Evolutionary conservation across 2,329 filamentous ascomycete genomes (phyloP).

Genomic region (Penicillium brasilianum): DNA sequence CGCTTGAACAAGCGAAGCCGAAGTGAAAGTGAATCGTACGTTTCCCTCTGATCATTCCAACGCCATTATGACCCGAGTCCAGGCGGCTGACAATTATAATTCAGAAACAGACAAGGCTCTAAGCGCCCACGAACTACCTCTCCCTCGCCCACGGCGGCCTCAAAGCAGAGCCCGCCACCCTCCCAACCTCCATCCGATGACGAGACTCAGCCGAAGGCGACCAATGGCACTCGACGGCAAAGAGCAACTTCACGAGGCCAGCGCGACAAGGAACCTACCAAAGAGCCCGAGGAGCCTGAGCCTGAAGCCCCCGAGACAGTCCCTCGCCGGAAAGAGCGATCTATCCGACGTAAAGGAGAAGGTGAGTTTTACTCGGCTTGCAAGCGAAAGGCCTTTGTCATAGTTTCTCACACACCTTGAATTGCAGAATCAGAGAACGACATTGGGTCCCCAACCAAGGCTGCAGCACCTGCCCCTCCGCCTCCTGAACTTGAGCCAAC

Average conservation of each 20-base stretch:
- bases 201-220: conserved; percentile 55
- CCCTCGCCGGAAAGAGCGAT: conserved; percentile 79
- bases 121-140: conserved; percentile 88
- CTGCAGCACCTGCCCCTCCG: conserved; percentile 27
- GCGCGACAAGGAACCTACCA: conserved; percentile 52
- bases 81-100: conserved; percentile 33
- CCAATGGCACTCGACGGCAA: conserved; percentile 60
- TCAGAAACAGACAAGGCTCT: conserved; percentile 69
- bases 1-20: conserved; percentile 80
- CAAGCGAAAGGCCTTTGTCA: neutral
- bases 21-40: conserved; percentile 94
- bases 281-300: conserved; percentile 67
- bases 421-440: conserved; percentile 73
- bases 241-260: conserved; percentile 62
- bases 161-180: conserved; percentile 53
- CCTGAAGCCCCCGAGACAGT: conserved; percentile 73
- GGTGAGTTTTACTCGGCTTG: conserved; percentile 57
- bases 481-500: conserved; percentile 46
- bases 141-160: conserved; percentile 67
- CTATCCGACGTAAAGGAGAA: conserved; percentile 79
- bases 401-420: conserved; percentile 43
- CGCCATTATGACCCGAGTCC: conserved; percentile 10
- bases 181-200: conserved; percentile 67
- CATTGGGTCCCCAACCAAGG: conserved; percentile 59
- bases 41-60: conserved; percentile 34